Percentiles rank a stretch among this genome's conserved stretches.
Evolutionary conservation across 73 alveolate species (phyloP).

Genomic region (Loxodes magnus): DNA sequence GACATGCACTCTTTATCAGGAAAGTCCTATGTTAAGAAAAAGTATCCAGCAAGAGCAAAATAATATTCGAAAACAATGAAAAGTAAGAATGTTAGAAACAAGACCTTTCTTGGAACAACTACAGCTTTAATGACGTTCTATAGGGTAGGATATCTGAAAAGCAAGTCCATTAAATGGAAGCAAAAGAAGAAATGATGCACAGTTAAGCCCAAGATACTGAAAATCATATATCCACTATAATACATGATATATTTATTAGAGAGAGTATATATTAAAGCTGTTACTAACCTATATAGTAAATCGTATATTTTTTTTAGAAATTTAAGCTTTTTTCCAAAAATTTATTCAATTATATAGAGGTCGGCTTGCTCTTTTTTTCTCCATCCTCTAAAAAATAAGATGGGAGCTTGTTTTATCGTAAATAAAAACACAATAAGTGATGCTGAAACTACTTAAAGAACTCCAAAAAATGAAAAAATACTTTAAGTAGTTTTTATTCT

Average conservation of each 20-base stretch:
- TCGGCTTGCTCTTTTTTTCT: constrained; percentile 5
- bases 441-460: constrained; percentile 23
- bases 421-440: constrained; percentile 28
- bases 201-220: constrained; percentile 43
- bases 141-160: constrained; percentile 54
- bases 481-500: constrained; percentile 13
- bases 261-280: background rate
- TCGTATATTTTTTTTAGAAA: constrained; percentile 8
- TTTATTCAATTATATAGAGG: too few relatives aligned
- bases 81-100: constrained; percentile 23
- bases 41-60: constrained; percentile 20
- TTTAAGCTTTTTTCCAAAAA: constrained; percentile 12
- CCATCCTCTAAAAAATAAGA: constrained; percentile 23
- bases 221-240: constrained; percentile 20
- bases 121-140: constrained; percentile 60
- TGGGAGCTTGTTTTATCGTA: constrained; percentile 32
- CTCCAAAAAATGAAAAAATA: constrained; percentile 16
- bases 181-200: constrained; percentile 56
- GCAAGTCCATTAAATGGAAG: constrained; percentile 56
- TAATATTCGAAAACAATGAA: constrained; percentile 21
- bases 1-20: constrained; percentile 15
- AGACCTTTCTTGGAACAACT: constrained; percentile 19
- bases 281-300: constrained; percentile 5
- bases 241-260: constrained; percentile 29
- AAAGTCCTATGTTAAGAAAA: constrained; percentile 14